These are phyloP conservation scores for Xenosphaeropsis pyriputrescens DNA, from an alignment of 2,329 filamentous ascomycete genomes.

Conservation along the genomic window DNA sequence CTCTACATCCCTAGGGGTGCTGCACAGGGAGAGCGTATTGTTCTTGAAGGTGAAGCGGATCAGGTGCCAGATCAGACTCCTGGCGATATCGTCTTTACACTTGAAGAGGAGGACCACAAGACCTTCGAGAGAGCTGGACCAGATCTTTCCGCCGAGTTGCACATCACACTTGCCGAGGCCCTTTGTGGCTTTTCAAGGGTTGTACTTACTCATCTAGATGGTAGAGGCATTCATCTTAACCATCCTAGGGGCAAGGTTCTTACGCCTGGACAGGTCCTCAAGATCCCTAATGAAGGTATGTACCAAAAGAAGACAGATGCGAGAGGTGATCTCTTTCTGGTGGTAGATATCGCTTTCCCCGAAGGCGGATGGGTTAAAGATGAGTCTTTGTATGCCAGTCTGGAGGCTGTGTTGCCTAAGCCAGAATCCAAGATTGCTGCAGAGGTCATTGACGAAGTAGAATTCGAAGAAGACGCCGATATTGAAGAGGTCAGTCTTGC, in stretches of 20 bases:
- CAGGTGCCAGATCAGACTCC: slow-evolving; percentile 80
- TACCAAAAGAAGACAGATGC: slow-evolving; percentile 72
- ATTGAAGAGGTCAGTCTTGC: slow-evolving; percentile 53
- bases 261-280: slow-evolving; percentile 71
- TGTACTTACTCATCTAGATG: slow-evolving; percentile 85
- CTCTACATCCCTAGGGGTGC: slow-evolving; percentile 88
- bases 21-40: slow-evolving; percentile 76
- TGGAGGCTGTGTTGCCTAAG: slow-evolving; percentile 62
- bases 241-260: slow-evolving; percentile 73
- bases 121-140: slow-evolving; percentile 70
- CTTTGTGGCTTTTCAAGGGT: slow-evolving; percentile 81
- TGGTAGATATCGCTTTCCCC: slow-evolving; percentile 79
- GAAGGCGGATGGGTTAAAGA: slow-evolving; percentile 70
- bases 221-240: slow-evolving; percentile 70
- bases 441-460: slow-evolving; percentile 73
- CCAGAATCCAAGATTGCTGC: slow-evolving; percentile 45
- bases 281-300: slow-evolving; percentile 86
- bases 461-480: slow-evolving; percentile 70
- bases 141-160: slow-evolving; percentile 70
- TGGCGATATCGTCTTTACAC: slow-evolving; percentile 82
- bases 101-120: slow-evolving; percentile 71
- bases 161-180: slow-evolving; percentile 70
- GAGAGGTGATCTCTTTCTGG: slow-evolving; percentile 77
- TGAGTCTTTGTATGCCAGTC: slow-evolving; percentile 52
- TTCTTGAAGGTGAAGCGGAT: slow-evolving; percentile 86